Evolutionary conservation across 1,139 yeast species (phyloP), one percentile per base, ranked within the genome.

Genomic region (Suhomyces guaymorum): DNA sequence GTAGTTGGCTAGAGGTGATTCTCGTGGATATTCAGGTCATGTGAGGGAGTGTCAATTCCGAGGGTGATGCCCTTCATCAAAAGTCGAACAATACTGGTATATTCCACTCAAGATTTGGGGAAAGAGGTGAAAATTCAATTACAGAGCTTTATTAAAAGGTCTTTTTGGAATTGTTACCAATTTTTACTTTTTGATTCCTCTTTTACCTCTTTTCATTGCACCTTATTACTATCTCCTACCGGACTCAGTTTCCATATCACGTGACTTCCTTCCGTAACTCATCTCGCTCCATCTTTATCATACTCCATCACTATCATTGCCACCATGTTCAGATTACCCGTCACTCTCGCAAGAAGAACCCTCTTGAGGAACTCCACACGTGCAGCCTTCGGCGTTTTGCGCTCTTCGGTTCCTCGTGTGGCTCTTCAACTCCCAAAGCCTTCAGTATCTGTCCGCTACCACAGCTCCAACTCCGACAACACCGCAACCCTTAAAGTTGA

Each of bases 401-500:
- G 32, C 20, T 12, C 23, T 9, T 10, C 24, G 7, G 7, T 9
- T 24, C 15, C 19, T 24, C 24, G 23, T 18, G 24, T 14, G 24
- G 23, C 15, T 12, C 17, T n/a, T 15, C 12, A 19, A 24, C 15
- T 28, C 17, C 25, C 34, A 33, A 14, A 4, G 4, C 25, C n/a
- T 6, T 23, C 12, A 6, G 12, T 10, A 5, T 11, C 32, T n/a
- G 12, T 28, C n/a, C 37, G 42, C 13, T 23, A 15, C 26, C 32
- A 38, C 14, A 27, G 37, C 16, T 24, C 32, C 25, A 26, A 18
- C 24, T 30, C 23, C 26, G 12, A 15, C 21, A 35, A 34, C 15
- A 33, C 38, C 7, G 42, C 44, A 13, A 35, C 48, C 17, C 37
- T 61, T 34, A 68, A 80, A 47, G 72, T 71, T 4, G 83, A 79